Conservation (phyloP, 768 basidiomycete species). For the Mycena capillaripes region DNA sequence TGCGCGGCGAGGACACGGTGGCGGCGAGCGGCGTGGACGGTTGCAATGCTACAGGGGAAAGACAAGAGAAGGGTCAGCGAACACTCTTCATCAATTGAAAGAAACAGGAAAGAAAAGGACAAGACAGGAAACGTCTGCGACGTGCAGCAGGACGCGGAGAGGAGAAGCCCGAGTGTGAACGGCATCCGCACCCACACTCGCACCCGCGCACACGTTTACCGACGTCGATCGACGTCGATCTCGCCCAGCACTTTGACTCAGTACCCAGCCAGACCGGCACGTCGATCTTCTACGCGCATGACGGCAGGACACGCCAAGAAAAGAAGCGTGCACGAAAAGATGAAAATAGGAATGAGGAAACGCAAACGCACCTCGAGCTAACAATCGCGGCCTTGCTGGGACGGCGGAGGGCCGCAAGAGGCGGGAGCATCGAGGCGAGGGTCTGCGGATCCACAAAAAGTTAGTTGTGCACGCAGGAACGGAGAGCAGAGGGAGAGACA, state of each 20-base stretch:
- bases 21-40: constrained; percentile 69
- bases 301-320: background rate
- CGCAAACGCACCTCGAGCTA: constrained; percentile 57
- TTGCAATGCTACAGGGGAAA: constrained; percentile 63
- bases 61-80: background rate
- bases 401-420: constrained; percentile 74
- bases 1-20: constrained; percentile 71
- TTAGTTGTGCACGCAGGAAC: background rate
- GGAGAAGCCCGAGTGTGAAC: too few relatives aligned
- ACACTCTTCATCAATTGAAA: too few relatives aligned
- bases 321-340: background rate
- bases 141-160: too few relatives aligned
- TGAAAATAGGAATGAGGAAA: background rate
- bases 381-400: constrained; percentile 86
- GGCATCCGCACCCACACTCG: too few relatives aligned
- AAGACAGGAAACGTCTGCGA: background rate
- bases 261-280: too few relatives aligned
- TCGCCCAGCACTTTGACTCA: too few relatives aligned
- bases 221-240: too few relatives aligned
- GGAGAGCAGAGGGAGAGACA: constrained; percentile 23
- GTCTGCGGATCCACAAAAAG: constrained; percentile 32
- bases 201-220: too few relatives aligned
- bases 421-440: constrained; percentile 77
- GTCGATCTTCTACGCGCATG: too few relatives aligned
- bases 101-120: background rate